Percentiles rank a stretch among this genome's conserved stretches.
phyloP scores from a whole-genome alignment of 148 eudicot species.

The Fagopyrum tataricum region DNA sequence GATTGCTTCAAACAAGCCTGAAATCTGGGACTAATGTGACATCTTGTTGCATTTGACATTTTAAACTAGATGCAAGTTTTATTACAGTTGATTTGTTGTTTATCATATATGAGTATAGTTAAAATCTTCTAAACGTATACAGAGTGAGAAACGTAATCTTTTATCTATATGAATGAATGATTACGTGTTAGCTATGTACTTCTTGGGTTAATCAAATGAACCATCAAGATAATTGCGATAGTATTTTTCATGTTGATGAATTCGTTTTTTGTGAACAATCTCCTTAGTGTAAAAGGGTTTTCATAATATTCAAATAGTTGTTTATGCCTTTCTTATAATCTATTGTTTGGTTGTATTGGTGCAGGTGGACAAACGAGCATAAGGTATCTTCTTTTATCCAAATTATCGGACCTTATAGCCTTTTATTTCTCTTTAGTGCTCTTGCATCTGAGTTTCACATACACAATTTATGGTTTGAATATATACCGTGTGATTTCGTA shows the following conservation, averaged over 20 bases:
- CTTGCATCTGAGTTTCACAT: not conserved
- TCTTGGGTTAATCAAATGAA: not conserved
- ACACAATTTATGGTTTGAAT: not conserved
- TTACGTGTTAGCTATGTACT: not conserved
- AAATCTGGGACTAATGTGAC: not conserved
- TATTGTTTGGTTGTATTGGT: constrained; percentile 21
- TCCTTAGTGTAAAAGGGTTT: not conserved
- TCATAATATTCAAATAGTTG: not conserved
- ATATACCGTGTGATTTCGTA: not conserved
- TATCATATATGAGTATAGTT: not conserved
- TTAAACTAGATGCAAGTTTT: not conserved
- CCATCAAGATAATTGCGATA: not conserved
- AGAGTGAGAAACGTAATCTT: not conserved
- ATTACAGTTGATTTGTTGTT: not conserved
- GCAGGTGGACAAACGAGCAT: constrained; percentile 99
- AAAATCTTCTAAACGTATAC: not conserved
- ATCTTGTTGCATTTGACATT: not conserved
- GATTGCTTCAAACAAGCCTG: not conserved
- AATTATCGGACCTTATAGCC: not conserved
- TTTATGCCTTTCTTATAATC: not conserved
- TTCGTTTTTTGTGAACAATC: not conserved
- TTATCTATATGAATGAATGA: not conserved
- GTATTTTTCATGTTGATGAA: not conserved
- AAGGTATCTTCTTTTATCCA: constrained; percentile 43
- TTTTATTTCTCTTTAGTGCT: not conserved